phyloP scores from a whole-genome alignment of 176 grass and related monocot genomes.

The Urochloa ruziziensis region DNA sequence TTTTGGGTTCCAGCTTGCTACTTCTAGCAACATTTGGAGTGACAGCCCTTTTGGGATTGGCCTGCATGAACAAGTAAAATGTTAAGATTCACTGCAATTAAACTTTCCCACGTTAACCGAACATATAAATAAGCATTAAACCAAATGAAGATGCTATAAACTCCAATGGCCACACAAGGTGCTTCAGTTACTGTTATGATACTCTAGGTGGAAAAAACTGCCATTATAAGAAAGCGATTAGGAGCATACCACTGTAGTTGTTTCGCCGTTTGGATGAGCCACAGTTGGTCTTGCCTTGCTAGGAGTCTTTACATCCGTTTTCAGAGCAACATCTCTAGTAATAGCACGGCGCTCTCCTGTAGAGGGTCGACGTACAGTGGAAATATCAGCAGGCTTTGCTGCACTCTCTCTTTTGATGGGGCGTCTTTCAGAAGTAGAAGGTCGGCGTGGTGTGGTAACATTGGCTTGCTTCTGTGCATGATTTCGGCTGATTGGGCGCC shows the following conservation, averaged over 20 bases:
- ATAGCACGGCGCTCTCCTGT: slow-evolving; percentile 43
- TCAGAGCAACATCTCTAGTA: slow-evolving; percentile 38
- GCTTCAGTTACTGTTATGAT: not conserved
- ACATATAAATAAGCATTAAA: slow-evolving; percentile 4
- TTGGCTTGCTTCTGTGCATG: slow-evolving; percentile 29
- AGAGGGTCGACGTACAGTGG: slow-evolving; percentile 27
- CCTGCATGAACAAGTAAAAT: slow-evolving; percentile 36
- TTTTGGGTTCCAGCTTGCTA: slow-evolving; percentile 52
- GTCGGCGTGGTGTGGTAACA: slow-evolving; percentile 17
- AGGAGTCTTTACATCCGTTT: slow-evolving; percentile 30
- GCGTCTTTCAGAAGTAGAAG: slow-evolving; percentile 49
- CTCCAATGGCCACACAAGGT: not conserved
- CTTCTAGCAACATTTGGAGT: slow-evolving; percentile 48
- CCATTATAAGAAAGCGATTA: not conserved
- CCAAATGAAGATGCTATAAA: not conserved
- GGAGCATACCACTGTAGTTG: slow-evolving; percentile 34
- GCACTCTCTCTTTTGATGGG: slow-evolving; percentile 21
- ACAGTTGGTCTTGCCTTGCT: slow-evolving; percentile 25
- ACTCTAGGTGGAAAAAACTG: not conserved
- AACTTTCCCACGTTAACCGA: not conserved
- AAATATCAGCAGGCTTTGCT: slow-evolving; percentile 26
- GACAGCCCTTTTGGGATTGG: slow-evolving; percentile 40
- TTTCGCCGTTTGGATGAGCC: slow-evolving; percentile 14
- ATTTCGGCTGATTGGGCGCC: slow-evolving; percentile 24
- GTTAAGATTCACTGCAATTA: slow-evolving; percentile 7